A percentile compares a stretch with the other conserved stretches of the same genome.
These are phyloP conservation scores for Trametes cingulata DNA, from an alignment of 768 basidiomycete species.

Conservation along the genomic window DNA sequence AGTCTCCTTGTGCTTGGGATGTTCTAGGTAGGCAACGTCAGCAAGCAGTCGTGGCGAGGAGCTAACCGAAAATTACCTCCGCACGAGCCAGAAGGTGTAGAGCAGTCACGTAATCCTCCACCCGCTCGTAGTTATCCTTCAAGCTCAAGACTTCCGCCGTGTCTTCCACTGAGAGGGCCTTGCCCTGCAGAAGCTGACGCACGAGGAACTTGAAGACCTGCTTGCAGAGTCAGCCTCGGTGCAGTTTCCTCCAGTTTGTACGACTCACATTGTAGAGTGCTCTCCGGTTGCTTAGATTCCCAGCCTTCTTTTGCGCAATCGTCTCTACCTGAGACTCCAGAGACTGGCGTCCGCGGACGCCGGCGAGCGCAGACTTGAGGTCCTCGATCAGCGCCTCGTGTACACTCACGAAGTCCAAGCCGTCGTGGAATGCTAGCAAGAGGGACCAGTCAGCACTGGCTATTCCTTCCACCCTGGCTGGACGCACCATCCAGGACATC, in stretches of 20 bases:
- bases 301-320: conserved; percentile 57
- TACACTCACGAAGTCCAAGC: conserved; percentile 83
- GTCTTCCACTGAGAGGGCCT: conserved; percentile 75
- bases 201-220: conserved; percentile 74
- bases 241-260: background rate
- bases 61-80: conserved; percentile 49
- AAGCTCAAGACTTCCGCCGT: conserved; percentile 81
- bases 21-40: conserved; percentile 41
- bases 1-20: conserved; percentile 69
- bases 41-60: background rate
- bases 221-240: background rate
- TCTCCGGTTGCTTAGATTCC: conserved; percentile 42
- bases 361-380: conserved; percentile 51
- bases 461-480: no score
- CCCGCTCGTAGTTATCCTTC: conserved; percentile 67
- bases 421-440: conserved; percentile 77
- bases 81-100: conserved; percentile 63
- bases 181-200: conserved; percentile 70
- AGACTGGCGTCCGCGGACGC: conserved; percentile 58
- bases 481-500: conserved; percentile 55
- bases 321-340: conserved; percentile 69
- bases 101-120: conserved; percentile 69
- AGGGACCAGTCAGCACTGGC: background rate
- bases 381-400: conserved; percentile 69
- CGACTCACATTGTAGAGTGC: conserved; percentile 52